Conservation (phyloP, 2,329 filamentous ascomycete species). For the Curvularia eragrostidis region DNA sequence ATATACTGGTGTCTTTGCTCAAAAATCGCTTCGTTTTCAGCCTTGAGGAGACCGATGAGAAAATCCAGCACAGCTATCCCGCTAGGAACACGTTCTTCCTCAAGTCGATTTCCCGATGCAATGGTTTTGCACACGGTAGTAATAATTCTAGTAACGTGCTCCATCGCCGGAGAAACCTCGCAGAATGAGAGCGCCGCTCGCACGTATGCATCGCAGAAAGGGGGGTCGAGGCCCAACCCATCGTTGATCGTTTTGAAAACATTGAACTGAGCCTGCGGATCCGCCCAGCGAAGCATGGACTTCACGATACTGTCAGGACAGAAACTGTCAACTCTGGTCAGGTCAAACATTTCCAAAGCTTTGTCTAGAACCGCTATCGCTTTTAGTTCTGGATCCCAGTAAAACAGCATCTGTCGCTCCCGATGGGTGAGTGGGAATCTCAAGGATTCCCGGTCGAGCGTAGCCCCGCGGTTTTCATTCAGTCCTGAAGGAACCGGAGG, state of each 20-base stretch:
- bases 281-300: constrained; percentile 35
- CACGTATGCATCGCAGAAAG: constrained; percentile 42
- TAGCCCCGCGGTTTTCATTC: constrained; percentile 27
- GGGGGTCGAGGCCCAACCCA: constrained; percentile 36
- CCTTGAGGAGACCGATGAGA: constrained; percentile 31
- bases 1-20: constrained; percentile 26
- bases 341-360: constrained; percentile 45
- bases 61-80: constrained; percentile 39
- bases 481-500: constrained; percentile 12
- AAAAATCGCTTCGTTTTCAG: constrained; percentile 33
- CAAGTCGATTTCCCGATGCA: constrained; percentile 13
- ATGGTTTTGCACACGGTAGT: constrained; percentile 29
- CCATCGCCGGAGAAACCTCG: constrained; percentile 24
- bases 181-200: constrained; percentile 43
- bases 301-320: constrained; percentile 47
- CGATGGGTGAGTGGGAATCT: constrained; percentile 38
- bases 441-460: constrained; percentile 27
- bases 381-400: constrained; percentile 40
- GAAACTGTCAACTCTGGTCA: constrained; percentile 36
- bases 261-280: constrained; percentile 22
- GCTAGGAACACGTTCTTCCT: constrained; percentile 27
- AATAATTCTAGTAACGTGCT: constrained; percentile 30
- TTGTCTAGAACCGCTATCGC: constrained; percentile 45
- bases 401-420: constrained; percentile 32
- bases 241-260: constrained; percentile 39